Percentiles rank a stretch among this genome's conserved stretches.
Conservation (phyloP, 805 yeast genomes). For the Starmerella apis region DNA sequence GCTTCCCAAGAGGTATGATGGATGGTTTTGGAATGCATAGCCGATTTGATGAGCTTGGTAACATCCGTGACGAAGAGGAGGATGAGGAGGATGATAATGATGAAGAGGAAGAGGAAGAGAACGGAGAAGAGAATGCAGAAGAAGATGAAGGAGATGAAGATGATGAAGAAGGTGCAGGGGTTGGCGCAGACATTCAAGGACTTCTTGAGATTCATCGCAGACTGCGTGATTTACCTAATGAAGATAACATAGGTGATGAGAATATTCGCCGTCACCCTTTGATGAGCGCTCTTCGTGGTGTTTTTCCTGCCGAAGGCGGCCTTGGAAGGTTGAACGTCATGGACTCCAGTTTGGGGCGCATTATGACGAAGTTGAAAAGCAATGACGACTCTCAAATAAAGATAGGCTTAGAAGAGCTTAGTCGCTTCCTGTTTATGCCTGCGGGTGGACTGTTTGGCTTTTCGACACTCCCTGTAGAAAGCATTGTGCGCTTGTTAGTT, state of each 20-base stretch:
- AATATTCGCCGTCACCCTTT: not conserved
- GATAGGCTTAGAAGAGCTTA: constrained; percentile 30
- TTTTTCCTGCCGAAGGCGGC: constrained; percentile 4
- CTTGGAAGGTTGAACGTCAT: not conserved
- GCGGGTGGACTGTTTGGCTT: constrained; percentile 26
- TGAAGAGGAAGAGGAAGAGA: constrained; percentile 25
- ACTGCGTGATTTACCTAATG: not conserved
- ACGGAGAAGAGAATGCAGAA: constrained; percentile 27
- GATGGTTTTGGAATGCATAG: not conserved
- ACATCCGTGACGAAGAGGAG: constrained; percentile 2
- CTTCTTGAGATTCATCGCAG: constrained; percentile 9
- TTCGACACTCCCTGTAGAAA: constrained; percentile 44
- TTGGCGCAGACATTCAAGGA: constrained; percentile 23
- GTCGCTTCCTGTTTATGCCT: constrained; percentile 30
- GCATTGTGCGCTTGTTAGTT: constrained; percentile 46
- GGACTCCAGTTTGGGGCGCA: constrained; percentile 26
- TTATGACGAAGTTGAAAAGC: constrained; percentile 15
- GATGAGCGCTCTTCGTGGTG: constrained; percentile 1
- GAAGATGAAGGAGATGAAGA: constrained; percentile 27
- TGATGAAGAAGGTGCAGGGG: constrained; percentile 26
- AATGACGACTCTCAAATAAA: constrained; percentile 20
- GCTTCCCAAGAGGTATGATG: no score
- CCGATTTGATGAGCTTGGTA: not conserved
- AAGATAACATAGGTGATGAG: not conserved
- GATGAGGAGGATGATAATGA: constrained; percentile 26